These are phyloP conservation scores for Trichoderma sp. DNA, from an alignment of 2,329 filamentous ascomycete genomes.

Conservation along the genomic window DNA sequence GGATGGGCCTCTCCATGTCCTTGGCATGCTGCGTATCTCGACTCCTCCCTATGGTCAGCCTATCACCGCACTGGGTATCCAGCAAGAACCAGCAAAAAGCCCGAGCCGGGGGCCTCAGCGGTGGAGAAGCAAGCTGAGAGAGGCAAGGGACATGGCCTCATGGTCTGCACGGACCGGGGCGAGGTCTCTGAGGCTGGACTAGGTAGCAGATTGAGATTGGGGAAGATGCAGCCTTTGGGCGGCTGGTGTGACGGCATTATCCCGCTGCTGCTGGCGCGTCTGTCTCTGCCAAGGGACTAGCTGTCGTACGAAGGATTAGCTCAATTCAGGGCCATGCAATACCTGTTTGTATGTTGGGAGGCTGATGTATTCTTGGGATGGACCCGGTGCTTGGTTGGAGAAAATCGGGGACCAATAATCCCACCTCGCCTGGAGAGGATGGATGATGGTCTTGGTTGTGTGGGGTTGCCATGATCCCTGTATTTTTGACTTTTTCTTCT, in stretches of 20 bases:
- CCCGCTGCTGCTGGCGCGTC: background rate
- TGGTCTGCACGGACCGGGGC: conserved; percentile 6
- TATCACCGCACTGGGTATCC: background rate
- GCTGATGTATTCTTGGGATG: background rate
- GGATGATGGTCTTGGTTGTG: background rate
- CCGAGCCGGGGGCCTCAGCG: background rate
- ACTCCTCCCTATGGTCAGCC: background rate
- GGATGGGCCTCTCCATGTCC: background rate
- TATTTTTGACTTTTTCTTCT: background rate
- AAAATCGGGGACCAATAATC: background rate
- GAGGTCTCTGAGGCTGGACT: background rate
- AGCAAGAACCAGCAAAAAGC: conserved; percentile 6
- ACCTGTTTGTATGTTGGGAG: background rate
- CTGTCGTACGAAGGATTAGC: background rate
- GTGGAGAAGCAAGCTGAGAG: conserved; percentile 14
- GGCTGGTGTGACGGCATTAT: background rate
- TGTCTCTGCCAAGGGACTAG: conserved; percentile 3
- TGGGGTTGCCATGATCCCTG: background rate
- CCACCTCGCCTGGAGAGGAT: background rate
- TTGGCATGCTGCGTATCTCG: conserved; percentile 4
- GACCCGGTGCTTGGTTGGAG: background rate
- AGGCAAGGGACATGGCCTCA: conserved; percentile 7
- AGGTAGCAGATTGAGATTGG: background rate
- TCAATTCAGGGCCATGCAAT: background rate
- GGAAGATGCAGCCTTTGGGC: background rate